Evolutionary conservation across 306 rosid species (phyloP).

Genomic region (Quercus suber): DNA sequence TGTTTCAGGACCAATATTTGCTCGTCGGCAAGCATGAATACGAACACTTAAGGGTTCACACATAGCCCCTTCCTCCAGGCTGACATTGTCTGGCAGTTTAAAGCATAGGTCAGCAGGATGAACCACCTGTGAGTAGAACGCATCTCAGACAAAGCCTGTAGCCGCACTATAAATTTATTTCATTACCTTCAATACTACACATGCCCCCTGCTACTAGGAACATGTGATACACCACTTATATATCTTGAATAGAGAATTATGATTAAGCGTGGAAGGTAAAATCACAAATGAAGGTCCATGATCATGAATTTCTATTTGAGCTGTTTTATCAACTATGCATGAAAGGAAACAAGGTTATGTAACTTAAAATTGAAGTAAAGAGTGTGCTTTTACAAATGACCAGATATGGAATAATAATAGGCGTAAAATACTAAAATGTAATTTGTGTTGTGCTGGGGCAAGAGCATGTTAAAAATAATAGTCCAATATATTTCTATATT

Average conservation of each 20-base stretch:
- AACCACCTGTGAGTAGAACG: slow-evolving; percentile 50
- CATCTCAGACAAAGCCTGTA: slow-evolving; percentile 8
- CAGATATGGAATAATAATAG: neutral
- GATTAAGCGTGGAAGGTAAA: neutral
- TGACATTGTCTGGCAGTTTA: slow-evolving; percentile 79
- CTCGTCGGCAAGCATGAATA: slow-evolving; percentile 90
- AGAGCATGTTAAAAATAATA: neutral
- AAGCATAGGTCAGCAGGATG: slow-evolving; percentile 89
- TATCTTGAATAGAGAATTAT: neutral
- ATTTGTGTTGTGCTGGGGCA: neutral
- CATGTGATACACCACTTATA: neutral
- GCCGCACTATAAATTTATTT: neutral
- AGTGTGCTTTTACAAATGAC: neutral
- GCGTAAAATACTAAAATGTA: neutral
- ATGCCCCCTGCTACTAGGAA: neutral
- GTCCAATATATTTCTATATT: neutral
- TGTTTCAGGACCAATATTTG: slow-evolving; percentile 75
- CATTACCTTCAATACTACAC: neutral
- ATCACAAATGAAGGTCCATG: neutral
- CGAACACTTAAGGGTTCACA: slow-evolving; percentile 93
- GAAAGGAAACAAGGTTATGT: neutral
- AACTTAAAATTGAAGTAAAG: neutral
- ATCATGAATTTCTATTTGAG: neutral
- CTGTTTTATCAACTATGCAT: neutral
- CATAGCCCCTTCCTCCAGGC: slow-evolving; percentile 96